Conservation (phyloP, 768 basidiomycete genomes). For the Leccinum uliginosum region DNA sequence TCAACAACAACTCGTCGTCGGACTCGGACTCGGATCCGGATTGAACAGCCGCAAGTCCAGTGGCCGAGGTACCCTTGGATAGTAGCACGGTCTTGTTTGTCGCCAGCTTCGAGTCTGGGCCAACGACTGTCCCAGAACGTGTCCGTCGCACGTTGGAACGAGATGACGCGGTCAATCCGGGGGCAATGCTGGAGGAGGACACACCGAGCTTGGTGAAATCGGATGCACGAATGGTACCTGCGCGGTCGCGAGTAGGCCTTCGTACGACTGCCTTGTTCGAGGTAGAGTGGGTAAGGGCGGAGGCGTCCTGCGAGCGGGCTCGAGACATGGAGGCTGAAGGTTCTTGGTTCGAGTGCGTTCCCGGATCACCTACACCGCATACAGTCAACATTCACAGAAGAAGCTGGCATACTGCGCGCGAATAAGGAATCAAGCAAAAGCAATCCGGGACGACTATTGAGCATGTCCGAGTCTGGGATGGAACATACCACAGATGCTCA, state of each 20-base stretch:
- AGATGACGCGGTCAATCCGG: neutral
- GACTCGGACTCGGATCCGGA: slow-evolving; percentile 15
- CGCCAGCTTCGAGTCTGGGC: slow-evolving; percentile 24
- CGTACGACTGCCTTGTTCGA: slow-evolving; percentile 11
- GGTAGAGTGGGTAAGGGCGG: neutral
- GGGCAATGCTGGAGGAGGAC: slow-evolving; percentile 2
- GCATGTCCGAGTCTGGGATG: neutral
- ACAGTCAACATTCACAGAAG: slow-evolving; percentile 5
- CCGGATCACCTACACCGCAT: slow-evolving; percentile 11
- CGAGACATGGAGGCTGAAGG: neutral
- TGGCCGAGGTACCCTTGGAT: neutral
- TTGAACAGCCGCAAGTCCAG: neutral
- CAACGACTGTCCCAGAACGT: slow-evolving; percentile 47
- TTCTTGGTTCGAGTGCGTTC: slow-evolving; percentile 10
- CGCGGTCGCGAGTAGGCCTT: slow-evolving; percentile 34
- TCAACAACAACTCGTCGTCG: slow-evolving; percentile 25
- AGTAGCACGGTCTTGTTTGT: neutral
- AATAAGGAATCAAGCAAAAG: neutral
- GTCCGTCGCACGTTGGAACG: slow-evolving; percentile 34
- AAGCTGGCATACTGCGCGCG: neutral
- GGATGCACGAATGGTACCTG: slow-evolving; percentile 49
- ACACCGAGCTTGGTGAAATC: slow-evolving; percentile 29
- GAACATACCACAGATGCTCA: slow-evolving; percentile 28
- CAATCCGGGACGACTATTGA: neutral
- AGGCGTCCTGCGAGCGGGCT: slow-evolving; percentile 20